Base-by-base conservation (phyloP, 352 stramenopile species). In the Phytophthora cajani region DNA sequence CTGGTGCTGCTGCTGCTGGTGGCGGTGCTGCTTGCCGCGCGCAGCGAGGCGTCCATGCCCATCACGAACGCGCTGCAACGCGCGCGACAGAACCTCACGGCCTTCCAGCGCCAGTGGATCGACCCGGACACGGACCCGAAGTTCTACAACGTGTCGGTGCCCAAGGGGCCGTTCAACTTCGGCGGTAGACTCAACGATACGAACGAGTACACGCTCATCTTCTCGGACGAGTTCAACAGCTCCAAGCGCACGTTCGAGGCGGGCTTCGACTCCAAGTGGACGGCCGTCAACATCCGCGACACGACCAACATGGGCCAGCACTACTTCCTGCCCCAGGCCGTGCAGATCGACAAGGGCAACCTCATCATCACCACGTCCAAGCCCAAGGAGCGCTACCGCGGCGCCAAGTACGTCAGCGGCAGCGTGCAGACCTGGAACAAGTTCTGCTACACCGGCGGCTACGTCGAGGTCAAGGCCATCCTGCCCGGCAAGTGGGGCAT, bases 341-440 rank as follows among this genome's bases (percentile, higher is more conserved):
- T 98, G 42, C 92, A 97, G 53, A 96, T 97, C 32, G 88, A 97
- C 70, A 89, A 98, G 66, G 96, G 95, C 27, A 97, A 95, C 78
- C 75, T 99, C 44, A 97, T 97, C 58, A 98, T 98, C 77, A 93
- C 83, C 52, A 96, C 92, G 3, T 86, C 85, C 55, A 97, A 96
- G 76, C 78, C 87, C 7, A 94, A 88, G 64, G 74, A 94, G n/a
- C 76, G 83, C 58, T 97, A 93, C 74, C 84, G 79, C 49, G 82
- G 74, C 50, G 61, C 88, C 21, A 81, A 83, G 61, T 96, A 96
- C 74, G 89, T 96, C 32, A 98, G 90, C 64, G 97, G 95, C 33
- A 98, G 97, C 80, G 53, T 99, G n/a, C 96, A 98, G 75, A 94
- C 83, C 23, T 99, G 97, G 97, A 98, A 99, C 87, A 99, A 99